A percentile compares a stretch with the other conserved stretches of the same genome.
Evolutionary conservation across 2,329 filamentous ascomycete genomes (phyloP).

Genomic region (Paraconiothyrium brasiliense): DNA sequence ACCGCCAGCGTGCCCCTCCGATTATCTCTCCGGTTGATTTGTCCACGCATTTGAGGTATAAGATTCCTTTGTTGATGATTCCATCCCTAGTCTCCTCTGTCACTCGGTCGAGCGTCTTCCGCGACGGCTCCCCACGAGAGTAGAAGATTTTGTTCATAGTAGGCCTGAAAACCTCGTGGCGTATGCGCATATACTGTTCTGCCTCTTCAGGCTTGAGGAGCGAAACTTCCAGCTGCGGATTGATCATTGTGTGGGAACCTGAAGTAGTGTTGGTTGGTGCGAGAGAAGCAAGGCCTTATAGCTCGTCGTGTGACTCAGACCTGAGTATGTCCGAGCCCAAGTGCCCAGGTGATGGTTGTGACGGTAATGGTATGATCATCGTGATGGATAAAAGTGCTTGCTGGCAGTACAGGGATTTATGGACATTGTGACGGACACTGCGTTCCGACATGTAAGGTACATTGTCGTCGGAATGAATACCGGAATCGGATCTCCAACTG

Average conservation of each 20-base stretch:
- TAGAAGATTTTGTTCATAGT: slow-evolving; percentile 48
- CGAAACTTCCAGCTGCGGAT: slow-evolving; percentile 37
- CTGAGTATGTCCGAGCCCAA: background rate
- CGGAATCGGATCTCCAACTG: background rate
- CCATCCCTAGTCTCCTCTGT: slow-evolving; percentile 30
- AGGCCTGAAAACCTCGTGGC: slow-evolving; percentile 40
- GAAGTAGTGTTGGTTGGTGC: background rate
- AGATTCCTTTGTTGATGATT: slow-evolving; percentile 30
- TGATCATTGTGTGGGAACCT: slow-evolving; percentile 22
- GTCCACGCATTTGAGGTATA: slow-evolving; percentile 42
- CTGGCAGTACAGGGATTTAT: background rate
- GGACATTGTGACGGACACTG: background rate
- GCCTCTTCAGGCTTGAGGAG: slow-evolving; percentile 39
- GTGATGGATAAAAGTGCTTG: background rate
- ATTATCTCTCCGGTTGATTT: slow-evolving; percentile 34
- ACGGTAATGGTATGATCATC: background rate
- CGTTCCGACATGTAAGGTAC: background rate
- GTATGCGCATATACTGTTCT: slow-evolving; percentile 40
- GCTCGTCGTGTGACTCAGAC: background rate
- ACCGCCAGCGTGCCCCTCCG: slow-evolving; percentile 42
- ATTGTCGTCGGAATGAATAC: background rate
- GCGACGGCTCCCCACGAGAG: slow-evolving; percentile 31
- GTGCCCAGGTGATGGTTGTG: background rate
- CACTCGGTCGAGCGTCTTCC: slow-evolving; percentile 33
- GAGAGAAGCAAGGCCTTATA: background rate